These are phyloP conservation scores for Metschnikowia santaceciliae DNA, from an alignment of 805 yeast genomes.

Conservation along the genomic window DNA sequence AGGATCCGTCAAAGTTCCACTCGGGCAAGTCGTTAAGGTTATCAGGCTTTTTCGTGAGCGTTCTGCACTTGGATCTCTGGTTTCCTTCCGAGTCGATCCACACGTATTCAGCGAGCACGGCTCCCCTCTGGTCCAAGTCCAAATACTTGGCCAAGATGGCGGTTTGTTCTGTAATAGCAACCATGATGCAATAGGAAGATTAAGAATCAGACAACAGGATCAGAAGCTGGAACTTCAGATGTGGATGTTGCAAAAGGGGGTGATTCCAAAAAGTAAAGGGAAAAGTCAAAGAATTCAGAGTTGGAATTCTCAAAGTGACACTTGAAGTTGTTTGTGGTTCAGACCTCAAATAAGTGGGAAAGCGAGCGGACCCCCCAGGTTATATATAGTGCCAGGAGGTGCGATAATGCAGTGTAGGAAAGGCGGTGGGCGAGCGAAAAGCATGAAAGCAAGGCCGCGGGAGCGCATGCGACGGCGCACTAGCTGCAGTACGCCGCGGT, in stretches of 20 bases:
- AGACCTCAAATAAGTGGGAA: neutral
- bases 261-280: neutral
- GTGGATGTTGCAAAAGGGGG: no score
- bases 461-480: constrained; percentile 3
- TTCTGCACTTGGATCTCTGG: constrained; percentile 91
- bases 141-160: constrained; percentile 78
- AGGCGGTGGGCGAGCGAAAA: constrained; percentile 8
- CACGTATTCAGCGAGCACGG: constrained; percentile 90
- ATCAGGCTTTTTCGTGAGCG: constrained; percentile 64
- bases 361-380: neutral
- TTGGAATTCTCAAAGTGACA: neutral
- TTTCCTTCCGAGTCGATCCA: constrained; percentile 95
- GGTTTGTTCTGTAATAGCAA: constrained; percentile 59
- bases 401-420: constrained; percentile 3
- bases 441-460: constrained; percentile 14
- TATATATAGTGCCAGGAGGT: constrained; percentile 4
- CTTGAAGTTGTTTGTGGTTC: neutral
- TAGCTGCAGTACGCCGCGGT: neutral
- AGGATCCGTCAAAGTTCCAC: constrained; percentile 99
- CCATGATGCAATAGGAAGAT: constrained; percentile 19
- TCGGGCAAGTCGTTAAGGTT: constrained; percentile 88
- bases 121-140: constrained; percentile 80
- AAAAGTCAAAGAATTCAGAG: neutral
- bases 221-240: neutral
- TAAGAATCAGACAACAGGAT: neutral